Percentiles rank a stretch among this genome's conserved stretches.
phyloP scores from a whole-genome alignment of 805 yeast genomes.

The Wickerhamomyces chaumierensis region DNA sequence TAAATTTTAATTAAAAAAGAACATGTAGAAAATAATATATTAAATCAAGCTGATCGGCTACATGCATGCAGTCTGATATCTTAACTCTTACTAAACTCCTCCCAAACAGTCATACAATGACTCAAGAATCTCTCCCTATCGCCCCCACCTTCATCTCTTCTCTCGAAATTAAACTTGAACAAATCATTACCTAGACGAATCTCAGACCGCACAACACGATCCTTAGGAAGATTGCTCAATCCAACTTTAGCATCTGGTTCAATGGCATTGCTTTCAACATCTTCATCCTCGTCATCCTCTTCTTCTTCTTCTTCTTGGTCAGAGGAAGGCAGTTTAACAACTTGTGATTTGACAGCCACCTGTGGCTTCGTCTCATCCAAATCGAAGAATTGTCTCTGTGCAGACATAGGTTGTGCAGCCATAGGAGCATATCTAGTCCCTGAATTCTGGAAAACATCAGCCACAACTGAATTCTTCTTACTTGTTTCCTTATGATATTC shows the following conservation, averaged over 20 bases:
- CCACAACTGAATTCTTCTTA: constrained; percentile 20
- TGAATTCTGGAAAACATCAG: constrained; percentile 38
- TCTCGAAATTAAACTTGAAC: constrained; percentile 15
- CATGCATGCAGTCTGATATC: too few relatives aligned
- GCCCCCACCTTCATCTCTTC: constrained; percentile 5
- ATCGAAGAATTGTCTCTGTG: constrained; percentile 31
- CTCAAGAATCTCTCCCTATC: constrained; percentile 21
- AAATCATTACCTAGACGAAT: constrained; percentile 12
- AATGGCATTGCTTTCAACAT: constrained; percentile 24
- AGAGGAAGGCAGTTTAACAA: too few relatives aligned
- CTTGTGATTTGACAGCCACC: too few relatives aligned
- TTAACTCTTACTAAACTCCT: constrained; percentile 17
- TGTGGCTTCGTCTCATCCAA: constrained; percentile 12
- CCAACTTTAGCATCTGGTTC: constrained; percentile 23
- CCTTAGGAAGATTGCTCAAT: not conserved
- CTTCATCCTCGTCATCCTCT: constrained; percentile 13
- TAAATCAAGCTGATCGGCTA: too few relatives aligned
- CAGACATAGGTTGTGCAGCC: constrained; percentile 38
- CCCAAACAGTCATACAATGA: constrained; percentile 26
- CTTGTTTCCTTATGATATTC: not conserved
- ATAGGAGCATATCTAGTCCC: constrained; percentile 35
- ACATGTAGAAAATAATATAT: too few relatives aligned
- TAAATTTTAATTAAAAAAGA: too few relatives aligned
- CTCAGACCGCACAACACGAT: constrained; percentile 7
- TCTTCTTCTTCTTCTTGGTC: constrained; percentile 7